A percentile compares a stretch with the other conserved stretches of the same genome.
phyloP scores from a whole-genome alignment of 2,329 filamentous ascomycete species.

The Huntiella bhutanensis region DNA sequence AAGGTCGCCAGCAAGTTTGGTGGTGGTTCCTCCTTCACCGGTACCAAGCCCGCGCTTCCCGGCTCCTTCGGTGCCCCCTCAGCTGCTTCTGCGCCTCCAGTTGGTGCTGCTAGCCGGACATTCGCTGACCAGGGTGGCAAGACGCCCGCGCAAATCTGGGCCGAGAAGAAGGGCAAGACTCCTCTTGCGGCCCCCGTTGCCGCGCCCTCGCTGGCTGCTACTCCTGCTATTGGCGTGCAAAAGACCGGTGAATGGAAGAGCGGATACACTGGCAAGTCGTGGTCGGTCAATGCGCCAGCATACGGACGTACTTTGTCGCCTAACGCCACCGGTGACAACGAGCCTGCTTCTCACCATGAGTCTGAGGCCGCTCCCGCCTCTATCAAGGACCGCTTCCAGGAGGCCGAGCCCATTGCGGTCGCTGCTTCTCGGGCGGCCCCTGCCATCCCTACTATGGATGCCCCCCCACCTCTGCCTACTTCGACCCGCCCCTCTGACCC shows the following conservation, averaged over 20 bases:
- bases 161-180: conserved; percentile 73
- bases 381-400: conserved; percentile 67
- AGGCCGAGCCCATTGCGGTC: conserved; percentile 49
- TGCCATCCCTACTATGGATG: conserved; percentile 24
- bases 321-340: conserved; percentile 42
- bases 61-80: conserved; percentile 45
- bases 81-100: conserved; percentile 35
- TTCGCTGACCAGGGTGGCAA: conserved; percentile 93
- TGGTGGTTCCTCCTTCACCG: conserved; percentile 50
- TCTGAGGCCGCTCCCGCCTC: conserved; percentile 46
- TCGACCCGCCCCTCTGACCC: conserved; percentile 34
- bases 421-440: conserved; percentile 18
- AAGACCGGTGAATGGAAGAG: conserved; percentile 81
- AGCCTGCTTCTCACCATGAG: conserved; percentile 23
- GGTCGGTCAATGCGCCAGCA: conserved; percentile 58
- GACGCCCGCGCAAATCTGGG: conserved; percentile 92
- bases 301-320: conserved; percentile 45
- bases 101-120: conserved; percentile 71
- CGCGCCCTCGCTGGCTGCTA: conserved; percentile 25
- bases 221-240: conserved; percentile 43
- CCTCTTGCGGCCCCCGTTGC: conserved; percentile 25
- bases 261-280: conserved; percentile 74
- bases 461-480: conserved; percentile 20
- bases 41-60: conserved; percentile 77
- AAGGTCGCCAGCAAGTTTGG: conserved; percentile 86